A percentile compares a stretch with the other conserved stretches of the same genome.
These are phyloP conservation scores for Saturnispora gosingensis DNA, from an alignment of 805 yeast species.

Conservation along the genomic window DNA sequence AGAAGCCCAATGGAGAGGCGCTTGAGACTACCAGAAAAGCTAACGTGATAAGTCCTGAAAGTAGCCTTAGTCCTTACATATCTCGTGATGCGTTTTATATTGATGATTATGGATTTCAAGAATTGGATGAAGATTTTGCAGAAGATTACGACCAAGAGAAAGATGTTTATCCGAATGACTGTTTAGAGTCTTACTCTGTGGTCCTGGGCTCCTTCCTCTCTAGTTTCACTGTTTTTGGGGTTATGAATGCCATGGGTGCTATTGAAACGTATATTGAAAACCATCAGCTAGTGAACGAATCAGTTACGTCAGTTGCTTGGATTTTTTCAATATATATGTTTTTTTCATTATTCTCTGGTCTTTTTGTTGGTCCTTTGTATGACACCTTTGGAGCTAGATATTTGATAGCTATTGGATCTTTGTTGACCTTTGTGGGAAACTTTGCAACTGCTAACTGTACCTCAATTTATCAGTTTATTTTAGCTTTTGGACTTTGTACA, in stretches of 20 bases:
- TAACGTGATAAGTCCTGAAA: neutral
- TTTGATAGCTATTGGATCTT: conserved; percentile 37
- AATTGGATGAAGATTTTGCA: neutral
- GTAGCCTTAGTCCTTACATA: neutral
- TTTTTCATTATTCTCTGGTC: conserved; percentile 35
- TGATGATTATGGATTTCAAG: neutral
- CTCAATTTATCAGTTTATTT: conserved; percentile 48
- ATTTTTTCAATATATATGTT: conserved; percentile 52
- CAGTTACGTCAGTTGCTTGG: conserved; percentile 52
- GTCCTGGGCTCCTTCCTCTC: conserved; percentile 52
- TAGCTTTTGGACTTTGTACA: conserved; percentile 45
- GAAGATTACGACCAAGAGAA: neutral
- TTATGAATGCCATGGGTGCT: conserved; percentile 52
- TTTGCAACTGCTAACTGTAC: conserved; percentile 47
- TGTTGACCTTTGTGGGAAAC: conserved; percentile 41
- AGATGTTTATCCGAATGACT: conserved; percentile 46
- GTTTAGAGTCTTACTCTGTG: conserved; percentile 43
- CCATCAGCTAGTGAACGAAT: conserved; percentile 40
- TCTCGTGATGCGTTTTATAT: neutral
- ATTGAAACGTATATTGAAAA: conserved; percentile 50
- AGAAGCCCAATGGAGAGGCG: neutral
- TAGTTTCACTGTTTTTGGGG: conserved; percentile 41
- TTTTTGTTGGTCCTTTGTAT: conserved; percentile 40
- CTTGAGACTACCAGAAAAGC: neutral
- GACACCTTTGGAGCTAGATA: conserved; percentile 49